Evolutionary conservation across 257 asterid genomes (phyloP).

Genomic region (Capsicum pubescens): DNA sequence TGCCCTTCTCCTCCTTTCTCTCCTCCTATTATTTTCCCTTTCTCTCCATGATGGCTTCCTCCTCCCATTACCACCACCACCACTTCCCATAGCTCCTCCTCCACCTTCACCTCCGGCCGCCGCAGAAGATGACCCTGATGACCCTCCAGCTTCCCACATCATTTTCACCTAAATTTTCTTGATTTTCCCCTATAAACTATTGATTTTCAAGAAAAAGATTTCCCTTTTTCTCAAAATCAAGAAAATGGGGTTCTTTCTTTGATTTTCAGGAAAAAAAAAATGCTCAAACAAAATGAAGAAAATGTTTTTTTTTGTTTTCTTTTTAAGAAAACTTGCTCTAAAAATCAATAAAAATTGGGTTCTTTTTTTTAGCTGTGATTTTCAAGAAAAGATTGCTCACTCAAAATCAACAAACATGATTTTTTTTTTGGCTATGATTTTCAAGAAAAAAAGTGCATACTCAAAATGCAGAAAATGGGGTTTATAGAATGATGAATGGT

Average conservation of each 20-base stretch:
- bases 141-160: slow-evolving; percentile 96
- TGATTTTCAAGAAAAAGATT: neutral
- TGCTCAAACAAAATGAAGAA: too few relatives aligned
- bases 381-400: too few relatives aligned
- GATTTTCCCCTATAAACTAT: neutral
- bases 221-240: neutral
- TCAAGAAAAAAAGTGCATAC: neutral
- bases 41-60: slow-evolving; percentile 97
- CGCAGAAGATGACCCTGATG: slow-evolving; percentile 54
- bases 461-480: too few relatives aligned
- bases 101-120: slow-evolving; percentile 39
- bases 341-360: too few relatives aligned
- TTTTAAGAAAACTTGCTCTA: too few relatives aligned
- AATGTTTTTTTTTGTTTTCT: neutral
- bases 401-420: too few relatives aligned
- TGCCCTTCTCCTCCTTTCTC: slow-evolving; percentile 95
- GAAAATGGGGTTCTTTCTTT: neutral
- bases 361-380: too few relatives aligned
- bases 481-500: neutral
- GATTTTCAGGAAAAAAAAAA: too few relatives aligned
- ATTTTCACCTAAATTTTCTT: slow-evolving; percentile 32
- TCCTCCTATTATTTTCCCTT: slow-evolving; percentile 93
- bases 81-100: slow-evolving; percentile 20
- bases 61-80: slow-evolving; percentile 63
- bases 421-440: neutral